Evolutionary conservation across 129 eudicot species (phyloP).

Genomic region (Gnaphalium uliginosum): DNA sequence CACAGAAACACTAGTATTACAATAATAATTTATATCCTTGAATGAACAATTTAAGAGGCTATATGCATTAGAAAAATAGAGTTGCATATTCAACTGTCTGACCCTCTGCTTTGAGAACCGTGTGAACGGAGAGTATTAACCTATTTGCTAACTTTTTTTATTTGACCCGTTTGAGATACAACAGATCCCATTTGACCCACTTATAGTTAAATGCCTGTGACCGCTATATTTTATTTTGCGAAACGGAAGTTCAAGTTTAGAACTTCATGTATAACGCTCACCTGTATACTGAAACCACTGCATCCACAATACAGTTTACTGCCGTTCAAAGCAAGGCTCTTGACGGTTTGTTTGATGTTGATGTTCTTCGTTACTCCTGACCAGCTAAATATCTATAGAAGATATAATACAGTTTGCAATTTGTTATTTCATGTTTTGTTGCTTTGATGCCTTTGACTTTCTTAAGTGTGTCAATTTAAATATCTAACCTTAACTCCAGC

Average conservation of each 20-base stretch:
- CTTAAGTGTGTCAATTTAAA: not conserved
- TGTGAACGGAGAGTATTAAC: no score
- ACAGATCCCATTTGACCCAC: not conserved
- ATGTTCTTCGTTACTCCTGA: constrained; percentile 64
- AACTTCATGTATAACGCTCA: constrained; percentile 16
- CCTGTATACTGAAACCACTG: constrained; percentile 66
- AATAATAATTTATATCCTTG: no score
- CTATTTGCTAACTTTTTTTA: not conserved
- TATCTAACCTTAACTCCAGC: constrained; percentile 65
- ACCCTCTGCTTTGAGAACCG: no score
- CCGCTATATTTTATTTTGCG: not conserved
- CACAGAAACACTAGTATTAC: no score
- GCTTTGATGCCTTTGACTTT: not conserved
- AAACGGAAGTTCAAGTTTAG: not conserved
- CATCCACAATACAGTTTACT: constrained; percentile 78
- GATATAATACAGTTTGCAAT: constrained; percentile 3
- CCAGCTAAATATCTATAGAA: constrained; percentile 63
- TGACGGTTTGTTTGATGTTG: constrained; percentile 68
- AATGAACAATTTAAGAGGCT: no score
- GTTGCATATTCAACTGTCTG: no score
- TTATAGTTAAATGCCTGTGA: not conserved
- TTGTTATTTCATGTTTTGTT: not conserved
- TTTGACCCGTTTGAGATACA: not conserved
- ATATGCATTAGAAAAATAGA: no score
- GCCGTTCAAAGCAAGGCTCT: constrained; percentile 53